These are phyloP conservation scores for Discostella pseudostelligera DNA, from an alignment of 108 stramenopile genomes.

Conservation along the genomic window DNA sequence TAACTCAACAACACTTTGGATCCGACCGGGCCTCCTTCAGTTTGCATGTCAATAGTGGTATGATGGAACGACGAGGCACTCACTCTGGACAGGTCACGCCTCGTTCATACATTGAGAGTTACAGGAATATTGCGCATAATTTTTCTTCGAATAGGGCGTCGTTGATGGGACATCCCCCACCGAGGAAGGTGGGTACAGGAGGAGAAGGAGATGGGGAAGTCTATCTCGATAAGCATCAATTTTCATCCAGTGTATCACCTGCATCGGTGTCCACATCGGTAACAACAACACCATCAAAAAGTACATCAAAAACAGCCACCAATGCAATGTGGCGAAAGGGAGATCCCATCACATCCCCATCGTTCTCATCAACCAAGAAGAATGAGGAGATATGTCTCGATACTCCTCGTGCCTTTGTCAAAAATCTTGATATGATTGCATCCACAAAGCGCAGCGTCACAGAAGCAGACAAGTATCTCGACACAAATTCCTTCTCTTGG, in stretches of 20 bases:
- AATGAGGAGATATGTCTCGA: slow-evolving; percentile 2
- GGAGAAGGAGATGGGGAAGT: background rate
- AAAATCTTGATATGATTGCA: background rate
- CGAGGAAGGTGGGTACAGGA: background rate
- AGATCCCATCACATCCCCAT: background rate
- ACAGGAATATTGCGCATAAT: slow-evolving; percentile 9
- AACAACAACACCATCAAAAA: too few species aligned
- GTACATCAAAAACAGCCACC: background rate
- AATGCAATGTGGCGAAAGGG: background rate
- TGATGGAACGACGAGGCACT: too few species aligned
- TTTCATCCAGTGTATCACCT: background rate
- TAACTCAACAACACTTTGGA: slow-evolving; percentile 6
- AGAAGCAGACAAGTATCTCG: slow-evolving; percentile 4
- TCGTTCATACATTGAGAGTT: background rate
- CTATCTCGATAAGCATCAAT: slow-evolving; percentile 2
- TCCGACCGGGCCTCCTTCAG: too few species aligned
- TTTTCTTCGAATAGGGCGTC: background rate
- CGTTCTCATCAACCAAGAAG: background rate
- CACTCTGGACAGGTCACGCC: background rate
- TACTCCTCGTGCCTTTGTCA: slow-evolving; percentile 1
- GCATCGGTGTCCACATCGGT: background rate
- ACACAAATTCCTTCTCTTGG: slow-evolving; percentile 13
- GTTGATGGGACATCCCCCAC: background rate
- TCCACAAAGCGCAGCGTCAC: background rate
- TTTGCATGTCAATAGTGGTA: too few species aligned